Base-by-base conservation (phyloP, 116 monocot genomes). In the Papilionanthe hybrid region DNA sequence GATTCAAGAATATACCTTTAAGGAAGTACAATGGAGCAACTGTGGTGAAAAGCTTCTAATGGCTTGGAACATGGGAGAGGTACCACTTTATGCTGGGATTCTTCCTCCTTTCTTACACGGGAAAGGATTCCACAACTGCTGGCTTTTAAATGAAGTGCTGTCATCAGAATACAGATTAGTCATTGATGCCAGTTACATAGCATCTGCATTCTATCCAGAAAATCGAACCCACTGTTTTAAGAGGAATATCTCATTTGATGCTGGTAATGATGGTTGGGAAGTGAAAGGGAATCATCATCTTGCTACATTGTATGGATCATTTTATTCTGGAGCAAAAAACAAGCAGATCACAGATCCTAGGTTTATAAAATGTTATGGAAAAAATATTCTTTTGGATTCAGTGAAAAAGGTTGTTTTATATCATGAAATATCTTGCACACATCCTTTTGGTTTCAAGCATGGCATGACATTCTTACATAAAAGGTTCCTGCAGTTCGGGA, bases 41-140 rank as follows among this genome's bases (percentile, higher is more conserved):
- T 85, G 83, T 45, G 58, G 85, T 32, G 81, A 84, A 48, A 91
- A 85, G 81, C 80, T 88, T 69, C 63, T 96, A 49, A 80, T 94
- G 77, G 94, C 96, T 44, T 96, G 93, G 93, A 96, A 91, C 80
- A 83, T 57, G 20, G 89, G 87, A 48, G 83, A 75, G 44, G 37
- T 32, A 27, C 86, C 92, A 79, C 80, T 96, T 19, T 82, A 82
- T 79, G 77, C 86, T 50, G 89, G 88, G 71, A 81, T 94, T 84
- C 74, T 93, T 65, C 96, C 96, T 76, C 84, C 96, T 72, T 96
- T 96, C 75, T 72, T 92, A 25, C 86, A 90, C 76, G 81, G 88
- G n/a, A 86, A 83, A 84, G 92, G 91, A 17, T 60, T 88, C 74
- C 91, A 96, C 72, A 80, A 91, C 72, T 80, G 81, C 68, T 96